Percentiles rank a stretch among this genome's conserved stretches.
These are phyloP conservation scores for Nyctanthes arbortristis DNA, from an alignment of 257 asterid genomes.

Conservation along the genomic window DNA sequence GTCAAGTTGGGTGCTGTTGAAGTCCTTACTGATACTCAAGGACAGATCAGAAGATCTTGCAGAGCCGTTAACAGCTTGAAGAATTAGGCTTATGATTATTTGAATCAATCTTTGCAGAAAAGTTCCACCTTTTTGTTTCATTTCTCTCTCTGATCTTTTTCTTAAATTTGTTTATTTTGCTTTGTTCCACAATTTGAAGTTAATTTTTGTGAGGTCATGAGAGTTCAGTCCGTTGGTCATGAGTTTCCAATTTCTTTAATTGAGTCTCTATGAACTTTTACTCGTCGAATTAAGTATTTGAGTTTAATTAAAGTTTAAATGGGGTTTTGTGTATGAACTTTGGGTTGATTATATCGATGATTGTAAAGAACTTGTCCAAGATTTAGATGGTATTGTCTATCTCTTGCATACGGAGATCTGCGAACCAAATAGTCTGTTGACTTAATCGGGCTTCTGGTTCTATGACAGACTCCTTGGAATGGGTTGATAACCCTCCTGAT, in stretches of 20 bases:
- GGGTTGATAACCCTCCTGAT: no score
- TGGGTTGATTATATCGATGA: no score
- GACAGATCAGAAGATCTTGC: constrained; percentile 52
- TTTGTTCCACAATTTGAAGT: neutral
- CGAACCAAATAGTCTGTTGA: no score
- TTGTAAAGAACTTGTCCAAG: no score
- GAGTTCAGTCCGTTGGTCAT: neutral
- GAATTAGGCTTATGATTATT: neutral
- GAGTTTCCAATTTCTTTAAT: neutral
- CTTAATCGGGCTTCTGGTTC: no score
- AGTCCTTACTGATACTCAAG: constrained; percentile 46
- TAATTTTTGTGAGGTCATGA: neutral
- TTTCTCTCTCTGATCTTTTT: no score
- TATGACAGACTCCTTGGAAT: no score
- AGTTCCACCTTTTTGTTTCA: neutral
- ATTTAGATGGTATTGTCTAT: no score
- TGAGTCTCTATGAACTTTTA: neutral
- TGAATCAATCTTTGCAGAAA: neutral
- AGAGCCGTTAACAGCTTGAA: constrained; percentile 18
- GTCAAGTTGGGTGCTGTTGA: constrained; percentile 51
- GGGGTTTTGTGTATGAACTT: no score
- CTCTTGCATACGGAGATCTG: no score
- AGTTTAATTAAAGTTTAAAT: no score
- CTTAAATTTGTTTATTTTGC: no score
- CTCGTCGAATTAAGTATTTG: neutral